A percentile compares a stretch with the other conserved stretches of the same genome.
Evolutionary conservation across 495 filamentous ascomycete species (phyloP).

Genomic region (Podospora pseudopauciseta): DNA sequence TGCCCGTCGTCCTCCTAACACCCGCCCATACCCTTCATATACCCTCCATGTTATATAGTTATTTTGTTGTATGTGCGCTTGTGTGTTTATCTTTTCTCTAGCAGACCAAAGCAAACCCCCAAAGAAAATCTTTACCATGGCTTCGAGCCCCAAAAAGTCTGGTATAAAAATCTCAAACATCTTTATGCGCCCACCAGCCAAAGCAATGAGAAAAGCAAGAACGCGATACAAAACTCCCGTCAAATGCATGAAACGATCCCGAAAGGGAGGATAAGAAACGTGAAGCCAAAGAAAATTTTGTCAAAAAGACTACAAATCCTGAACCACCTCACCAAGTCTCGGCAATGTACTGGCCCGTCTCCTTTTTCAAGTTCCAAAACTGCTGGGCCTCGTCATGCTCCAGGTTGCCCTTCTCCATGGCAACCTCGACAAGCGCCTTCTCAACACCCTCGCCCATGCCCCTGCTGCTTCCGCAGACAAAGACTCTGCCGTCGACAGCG

Average conservation of each 20-base stretch:
- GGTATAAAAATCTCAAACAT: background rate
- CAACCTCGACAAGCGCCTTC: slow-evolving; percentile 71
- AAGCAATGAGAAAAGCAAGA: background rate
- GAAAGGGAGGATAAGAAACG: background rate
- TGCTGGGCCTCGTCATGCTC: slow-evolving; percentile 65
- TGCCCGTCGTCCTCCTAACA: background rate
- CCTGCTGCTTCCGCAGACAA: slow-evolving; percentile 89
- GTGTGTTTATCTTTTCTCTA: background rate
- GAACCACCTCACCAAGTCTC: slow-evolving; percentile 57
- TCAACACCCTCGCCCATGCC: slow-evolving; percentile 98
- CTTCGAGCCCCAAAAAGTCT: slow-evolving; percentile 2
- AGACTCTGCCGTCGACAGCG: slow-evolving; percentile 84
- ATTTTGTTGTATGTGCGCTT: background rate
- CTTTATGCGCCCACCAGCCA: background rate
- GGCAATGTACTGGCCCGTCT: slow-evolving; percentile 81
- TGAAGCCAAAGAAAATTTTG: background rate
- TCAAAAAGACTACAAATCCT: background rate
- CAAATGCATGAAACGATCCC: background rate
- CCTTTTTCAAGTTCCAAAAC: slow-evolving; percentile 81
- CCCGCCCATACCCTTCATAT: background rate
- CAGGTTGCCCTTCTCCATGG: slow-evolving; percentile 75
- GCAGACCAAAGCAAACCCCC: background rate
- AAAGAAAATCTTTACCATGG: background rate
- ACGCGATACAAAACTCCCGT: background rate
- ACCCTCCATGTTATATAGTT: background rate